Conservation (phyloP, 2,329 filamentous ascomycete genomes). For the Monosporascus sp. region DNA sequence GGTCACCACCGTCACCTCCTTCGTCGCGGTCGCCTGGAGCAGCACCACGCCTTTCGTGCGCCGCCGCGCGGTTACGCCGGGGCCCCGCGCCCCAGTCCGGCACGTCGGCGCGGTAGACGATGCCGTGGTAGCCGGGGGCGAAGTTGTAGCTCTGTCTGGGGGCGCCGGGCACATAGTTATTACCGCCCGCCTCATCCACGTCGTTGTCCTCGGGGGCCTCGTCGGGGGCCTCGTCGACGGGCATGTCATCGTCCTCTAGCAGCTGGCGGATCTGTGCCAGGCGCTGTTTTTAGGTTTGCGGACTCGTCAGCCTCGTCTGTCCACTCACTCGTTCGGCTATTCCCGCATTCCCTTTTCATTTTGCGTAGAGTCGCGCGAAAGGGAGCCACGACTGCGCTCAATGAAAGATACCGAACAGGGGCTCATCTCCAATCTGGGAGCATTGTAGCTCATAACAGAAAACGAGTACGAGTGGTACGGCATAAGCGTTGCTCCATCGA, state of each 20-base stretch:
- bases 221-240: slow-evolving; percentile 63
- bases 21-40: background rate
- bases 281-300: slow-evolving; percentile 45
- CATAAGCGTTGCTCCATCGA: too few relatives aligned
- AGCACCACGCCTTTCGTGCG: slow-evolving; percentile 12
- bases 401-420: too few relatives aligned
- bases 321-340: background rate
- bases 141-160: slow-evolving; percentile 85
- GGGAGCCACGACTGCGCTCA: too few relatives aligned
- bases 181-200: slow-evolving; percentile 14
- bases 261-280: slow-evolving; percentile 70
- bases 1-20: slow-evolving; percentile 3
- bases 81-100: slow-evolving; percentile 54
- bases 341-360: too few relatives aligned
- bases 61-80: slow-evolving; percentile 12
- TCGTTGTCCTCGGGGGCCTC: background rate
- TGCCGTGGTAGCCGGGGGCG: slow-evolving; percentile 77
- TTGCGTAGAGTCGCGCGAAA: too few relatives aligned
- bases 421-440: too few relatives aligned
- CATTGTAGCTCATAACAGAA: too few relatives aligned
- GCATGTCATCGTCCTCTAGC: slow-evolving; percentile 70
- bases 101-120: slow-evolving; percentile 77
- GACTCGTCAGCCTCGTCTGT: slow-evolving; percentile 4
- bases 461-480: too few relatives aligned
- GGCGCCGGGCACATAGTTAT: slow-evolving; percentile 36